Percentiles rank a stretch among this genome's conserved stretches.
phyloP scores from a whole-genome alignment of 352 stramenopile species.

The Phytophthora meadii region DNA sequence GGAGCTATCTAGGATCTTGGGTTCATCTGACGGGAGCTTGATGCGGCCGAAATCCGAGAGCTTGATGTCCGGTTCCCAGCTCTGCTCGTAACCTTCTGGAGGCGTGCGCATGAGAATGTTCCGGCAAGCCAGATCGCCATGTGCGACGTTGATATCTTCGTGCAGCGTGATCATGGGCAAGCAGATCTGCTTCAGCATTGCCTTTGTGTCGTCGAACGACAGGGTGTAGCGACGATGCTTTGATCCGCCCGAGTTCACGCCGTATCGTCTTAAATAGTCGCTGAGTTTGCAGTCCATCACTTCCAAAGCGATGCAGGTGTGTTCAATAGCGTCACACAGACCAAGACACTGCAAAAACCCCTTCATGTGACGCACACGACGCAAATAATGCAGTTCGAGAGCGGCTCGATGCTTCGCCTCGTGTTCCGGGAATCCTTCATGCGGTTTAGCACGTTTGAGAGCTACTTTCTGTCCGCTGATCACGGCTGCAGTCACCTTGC shows the following conservation, averaged over 20 bases:
- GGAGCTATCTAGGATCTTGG: slow-evolving; percentile 67
- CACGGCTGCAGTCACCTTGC: slow-evolving; percentile 78
- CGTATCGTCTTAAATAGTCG: slow-evolving; percentile 82
- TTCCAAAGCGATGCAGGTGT: slow-evolving; percentile 87
- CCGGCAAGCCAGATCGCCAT: slow-evolving; percentile 84
- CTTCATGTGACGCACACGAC: slow-evolving; percentile 74
- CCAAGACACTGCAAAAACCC: slow-evolving; percentile 86
- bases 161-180: slow-evolving; percentile 82
- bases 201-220: slow-evolving; percentile 56
- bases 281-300: slow-evolving; percentile 92
- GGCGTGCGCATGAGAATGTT: slow-evolving; percentile 87
- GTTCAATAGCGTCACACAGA: slow-evolving; percentile 82
- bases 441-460: slow-evolving; percentile 82
- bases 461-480: slow-evolving; percentile 84
- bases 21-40: slow-evolving; percentile 68
- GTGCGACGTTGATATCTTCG: slow-evolving; percentile 81
- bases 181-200: slow-evolving; percentile 79
- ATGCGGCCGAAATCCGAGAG: slow-evolving; percentile 87
- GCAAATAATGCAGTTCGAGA: slow-evolving; percentile 83
- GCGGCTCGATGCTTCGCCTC: slow-evolving; percentile 84
- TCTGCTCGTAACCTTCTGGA: slow-evolving; percentile 81
- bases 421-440: slow-evolving; percentile 75
- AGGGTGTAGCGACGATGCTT: slow-evolving; percentile 69
- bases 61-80: slow-evolving; percentile 85
- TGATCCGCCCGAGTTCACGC: slow-evolving; percentile 44